Base-by-base conservation (phyloP, 2,329 filamentous ascomycete genomes). In the Diaporthe vaccinii region DNA sequence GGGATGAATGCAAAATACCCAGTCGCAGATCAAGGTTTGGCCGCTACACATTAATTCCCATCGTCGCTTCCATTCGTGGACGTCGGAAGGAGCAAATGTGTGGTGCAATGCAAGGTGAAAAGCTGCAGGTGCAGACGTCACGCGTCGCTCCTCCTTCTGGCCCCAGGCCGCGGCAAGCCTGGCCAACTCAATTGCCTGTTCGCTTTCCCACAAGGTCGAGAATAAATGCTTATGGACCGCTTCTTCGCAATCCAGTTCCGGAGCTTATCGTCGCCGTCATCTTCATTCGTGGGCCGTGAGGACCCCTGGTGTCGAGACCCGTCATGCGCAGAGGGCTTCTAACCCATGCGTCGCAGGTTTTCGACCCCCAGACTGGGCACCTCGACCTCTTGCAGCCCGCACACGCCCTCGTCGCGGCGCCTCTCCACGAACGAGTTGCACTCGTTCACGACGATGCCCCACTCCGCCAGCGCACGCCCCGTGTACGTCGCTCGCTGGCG, bases 401-500 rank as follows among this genome's bases (percentile, higher is more conserved):
- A 87, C 14, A 95, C 90, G 59, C 94, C 94, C 81, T 97, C 94
- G 62, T 91, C 91, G 70, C 92, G 91, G 73, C 94, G 89, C 61
- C 94, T 88, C 75, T 96, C 94, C 44, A 95, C 91, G 83, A 96
- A 97, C 80, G 91, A 94, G 84, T 96, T 95, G 85, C 92, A 95
- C 82, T 97, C 94, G 74, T 90, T 90, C 22, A 95, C 91, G 28
- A 96, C 90, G 25, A 94, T 85, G 28, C 89, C 87, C 94, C 94
- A 97, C 82, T 97, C 94, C 0, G 94, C 94, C 59, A 97, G 86
- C 0, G 94, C 92, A 28, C 93, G 89, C 2, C 94, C 94, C 4
- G 90, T 87, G 82, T 96, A 93, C 67, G 90, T 90, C 12, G 88
- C 85, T 36, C 87, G 87, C 61, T 84, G 83, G 20, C 83, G 82